Conservation (phyloP, 1,284 basidiomycete genomes). For the Athelia psychrophila region DNA sequence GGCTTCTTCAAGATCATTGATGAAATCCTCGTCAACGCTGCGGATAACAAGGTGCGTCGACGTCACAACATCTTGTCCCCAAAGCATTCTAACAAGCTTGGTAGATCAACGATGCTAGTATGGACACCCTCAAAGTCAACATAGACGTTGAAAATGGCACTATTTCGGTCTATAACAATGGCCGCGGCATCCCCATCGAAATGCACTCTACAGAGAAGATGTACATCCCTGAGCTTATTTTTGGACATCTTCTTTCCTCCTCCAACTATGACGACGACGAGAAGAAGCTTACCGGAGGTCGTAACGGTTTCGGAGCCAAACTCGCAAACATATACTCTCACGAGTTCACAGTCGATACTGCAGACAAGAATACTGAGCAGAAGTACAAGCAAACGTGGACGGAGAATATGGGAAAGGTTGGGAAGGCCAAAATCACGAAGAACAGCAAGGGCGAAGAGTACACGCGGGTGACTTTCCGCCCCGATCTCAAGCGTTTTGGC, state of each 20-base stretch:
- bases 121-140: constrained; percentile 88
- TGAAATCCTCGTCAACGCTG: constrained; percentile 98
- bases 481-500: constrained; percentile 89
- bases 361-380: constrained; percentile 82
- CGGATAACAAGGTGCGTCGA: constrained; percentile 89
- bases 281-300: constrained; percentile 97
- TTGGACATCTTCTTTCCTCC: constrained; percentile 93
- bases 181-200: constrained; percentile 95
- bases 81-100: constrained; percentile 2
- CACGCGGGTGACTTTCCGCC: constrained; percentile 94
- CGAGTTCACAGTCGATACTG: constrained; percentile 97
- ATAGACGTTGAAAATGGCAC: constrained; percentile 84
- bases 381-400: constrained; percentile 98
- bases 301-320: constrained; percentile 99
- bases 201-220: constrained; percentile 93
- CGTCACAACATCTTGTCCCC: neutral
- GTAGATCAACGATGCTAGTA: constrained; percentile 85
- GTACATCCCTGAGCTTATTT: constrained; percentile 97
- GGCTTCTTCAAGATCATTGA: constrained; percentile 99
- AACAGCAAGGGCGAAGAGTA: constrained; percentile 87
- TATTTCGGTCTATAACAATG: constrained; percentile 97
- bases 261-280: constrained; percentile 99
- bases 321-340: constrained; percentile 98
- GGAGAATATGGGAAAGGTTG: constrained; percentile 90
- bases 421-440: constrained; percentile 90